Evolutionary conservation across 306 rosid genomes (phyloP).

Genomic region (Hylodesmum podocarpum): DNA sequence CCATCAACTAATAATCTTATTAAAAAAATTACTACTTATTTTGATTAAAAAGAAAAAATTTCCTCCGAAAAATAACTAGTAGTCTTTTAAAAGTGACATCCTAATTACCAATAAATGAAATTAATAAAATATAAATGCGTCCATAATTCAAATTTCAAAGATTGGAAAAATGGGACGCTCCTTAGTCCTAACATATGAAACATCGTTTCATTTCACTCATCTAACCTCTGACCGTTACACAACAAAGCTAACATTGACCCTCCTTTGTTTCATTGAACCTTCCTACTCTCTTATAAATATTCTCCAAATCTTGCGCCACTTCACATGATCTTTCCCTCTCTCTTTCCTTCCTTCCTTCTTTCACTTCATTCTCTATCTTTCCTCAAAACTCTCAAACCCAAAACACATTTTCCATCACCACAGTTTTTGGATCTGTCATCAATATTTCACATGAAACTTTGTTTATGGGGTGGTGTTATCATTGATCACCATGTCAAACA

Average conservation of each 20-base stretch:
- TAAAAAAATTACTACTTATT: too few relatives aligned
- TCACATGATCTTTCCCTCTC: neutral
- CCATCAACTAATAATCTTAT: too few relatives aligned
- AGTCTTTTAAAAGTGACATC: neutral
- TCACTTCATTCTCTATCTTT: neutral
- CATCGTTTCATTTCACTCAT: neutral
- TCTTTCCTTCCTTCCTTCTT: neutral
- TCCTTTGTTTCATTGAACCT: neutral
- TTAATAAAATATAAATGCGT: neutral
- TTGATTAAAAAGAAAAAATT: too few relatives aligned
- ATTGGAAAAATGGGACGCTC: neutral
- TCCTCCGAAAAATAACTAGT: neutral
- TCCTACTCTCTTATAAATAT: neutral
- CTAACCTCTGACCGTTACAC: neutral
- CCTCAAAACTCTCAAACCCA: neutral
- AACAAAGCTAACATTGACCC: neutral
- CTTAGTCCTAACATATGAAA: neutral
- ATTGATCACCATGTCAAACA: constrained; percentile 49
- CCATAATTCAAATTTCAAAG: neutral
- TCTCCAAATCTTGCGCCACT: neutral
- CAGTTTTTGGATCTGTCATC: neutral
- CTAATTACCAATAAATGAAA: too few relatives aligned
- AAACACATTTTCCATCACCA: neutral
- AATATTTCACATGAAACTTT: neutral
- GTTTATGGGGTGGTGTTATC: neutral